Evolutionary conservation across 768 basidiomycete species (phyloP).

Genomic region (Trametes cinnabarina): DNA sequence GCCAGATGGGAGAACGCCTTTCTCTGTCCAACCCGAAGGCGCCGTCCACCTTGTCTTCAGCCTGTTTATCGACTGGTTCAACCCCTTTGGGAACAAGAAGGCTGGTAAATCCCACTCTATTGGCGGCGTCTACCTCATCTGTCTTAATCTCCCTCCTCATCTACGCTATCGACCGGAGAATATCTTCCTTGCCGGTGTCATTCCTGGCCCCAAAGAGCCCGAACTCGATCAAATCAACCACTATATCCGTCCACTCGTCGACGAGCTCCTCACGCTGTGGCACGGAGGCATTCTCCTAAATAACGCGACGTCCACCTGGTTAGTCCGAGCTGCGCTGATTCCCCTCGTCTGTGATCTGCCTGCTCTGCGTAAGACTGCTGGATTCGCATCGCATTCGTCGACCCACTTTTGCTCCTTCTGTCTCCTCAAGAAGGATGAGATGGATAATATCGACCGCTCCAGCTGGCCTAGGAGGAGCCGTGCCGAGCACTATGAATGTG

Average conservation of each 20-base stretch:
- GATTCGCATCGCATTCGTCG: slow-evolving; percentile 25
- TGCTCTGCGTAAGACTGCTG: slow-evolving; percentile 32
- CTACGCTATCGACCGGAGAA: slow-evolving; percentile 30
- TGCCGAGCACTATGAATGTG: slow-evolving; percentile 20
- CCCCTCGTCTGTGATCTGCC: slow-evolving; percentile 38
- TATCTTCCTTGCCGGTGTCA: slow-evolving; percentile 41
- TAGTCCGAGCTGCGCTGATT: slow-evolving; percentile 30
- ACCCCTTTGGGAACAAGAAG: slow-evolving; percentile 14
- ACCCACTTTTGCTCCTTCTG: slow-evolving; percentile 33
- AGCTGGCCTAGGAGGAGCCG: slow-evolving; percentile 27
- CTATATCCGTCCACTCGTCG: slow-evolving; percentile 37
- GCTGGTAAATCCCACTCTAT: slow-evolving; percentile 10
- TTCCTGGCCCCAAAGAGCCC: slow-evolving; percentile 42
- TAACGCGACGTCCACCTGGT: slow-evolving; percentile 26
- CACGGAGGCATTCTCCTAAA: slow-evolving; percentile 29
- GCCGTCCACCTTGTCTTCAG: slow-evolving; percentile 12
- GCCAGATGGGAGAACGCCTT: slow-evolving; percentile 1
- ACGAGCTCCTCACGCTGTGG: slow-evolving; percentile 38
- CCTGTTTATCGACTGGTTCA: slow-evolving; percentile 22
- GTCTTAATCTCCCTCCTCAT: slow-evolving; percentile 27
- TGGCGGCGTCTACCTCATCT: slow-evolving; percentile 25
- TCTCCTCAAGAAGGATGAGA: slow-evolving; percentile 23
- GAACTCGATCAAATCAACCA: slow-evolving; percentile 35
- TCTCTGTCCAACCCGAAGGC: background rate
- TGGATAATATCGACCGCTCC: slow-evolving; percentile 29